These are phyloP conservation scores for Conticribra guillardii DNA, from an alignment of 108 stramenopile species.

Conservation along the genomic window DNA sequence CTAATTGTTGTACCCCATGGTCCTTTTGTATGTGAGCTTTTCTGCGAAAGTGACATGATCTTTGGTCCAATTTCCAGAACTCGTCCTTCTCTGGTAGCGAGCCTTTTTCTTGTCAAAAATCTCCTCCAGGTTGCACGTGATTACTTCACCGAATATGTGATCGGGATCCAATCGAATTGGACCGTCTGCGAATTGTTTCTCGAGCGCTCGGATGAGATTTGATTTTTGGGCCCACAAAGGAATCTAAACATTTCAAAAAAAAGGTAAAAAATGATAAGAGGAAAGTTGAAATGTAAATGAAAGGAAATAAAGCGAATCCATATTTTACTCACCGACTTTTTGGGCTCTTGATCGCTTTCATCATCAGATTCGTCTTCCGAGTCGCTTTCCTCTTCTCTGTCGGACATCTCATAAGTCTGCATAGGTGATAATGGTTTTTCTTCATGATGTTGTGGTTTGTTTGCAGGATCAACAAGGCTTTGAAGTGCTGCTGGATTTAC, in stretches of 20 bases:
- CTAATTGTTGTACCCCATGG: conserved; percentile 75
- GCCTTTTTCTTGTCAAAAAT: conserved; percentile 85
- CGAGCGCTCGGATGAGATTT: conserved; percentile 73
- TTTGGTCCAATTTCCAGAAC: conserved; percentile 87
- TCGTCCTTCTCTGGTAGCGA: conserved; percentile 78
- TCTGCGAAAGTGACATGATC: conserved; percentile 84
- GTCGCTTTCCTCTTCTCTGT: conserved; percentile 78
- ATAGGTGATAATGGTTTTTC: conserved; percentile 57
- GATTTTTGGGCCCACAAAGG: conserved; percentile 76
- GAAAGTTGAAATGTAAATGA: background rate
- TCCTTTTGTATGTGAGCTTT: conserved; percentile 81
- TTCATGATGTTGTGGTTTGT: conserved; percentile 11
- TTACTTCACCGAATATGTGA: conserved; percentile 87
- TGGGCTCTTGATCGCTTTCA: conserved; percentile 41
- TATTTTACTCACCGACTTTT: conserved; percentile 57
- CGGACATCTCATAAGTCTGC: conserved; percentile 90
- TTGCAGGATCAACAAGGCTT: conserved; percentile 31
- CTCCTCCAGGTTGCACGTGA: conserved; percentile 89
- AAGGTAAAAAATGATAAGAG: background rate
- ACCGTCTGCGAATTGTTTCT: conserved; percentile 67
- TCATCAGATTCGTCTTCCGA: conserved; percentile 72
- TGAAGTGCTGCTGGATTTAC: conserved; percentile 26
- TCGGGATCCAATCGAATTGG: conserved; percentile 79
- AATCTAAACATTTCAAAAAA: too few relatives aligned
- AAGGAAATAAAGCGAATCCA: background rate